Conservation (phyloP, 2,329 filamentous ascomycete species). For the Hortaea sp. region DNA sequence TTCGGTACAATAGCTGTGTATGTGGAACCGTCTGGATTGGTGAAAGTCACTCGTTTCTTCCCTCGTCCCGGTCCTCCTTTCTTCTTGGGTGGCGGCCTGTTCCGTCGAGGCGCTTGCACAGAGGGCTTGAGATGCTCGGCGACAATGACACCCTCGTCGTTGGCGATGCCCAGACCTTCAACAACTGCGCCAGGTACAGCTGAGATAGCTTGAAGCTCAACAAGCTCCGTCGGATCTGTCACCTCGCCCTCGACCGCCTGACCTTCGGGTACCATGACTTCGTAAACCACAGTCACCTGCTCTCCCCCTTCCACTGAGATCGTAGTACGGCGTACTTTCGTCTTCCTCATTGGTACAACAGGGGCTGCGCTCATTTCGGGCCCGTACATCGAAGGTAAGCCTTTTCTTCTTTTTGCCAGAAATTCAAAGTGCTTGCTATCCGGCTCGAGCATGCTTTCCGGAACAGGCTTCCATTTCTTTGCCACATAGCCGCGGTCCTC, state of each 20-base stretch:
- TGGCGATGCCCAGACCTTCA: slow-evolving; percentile 50
- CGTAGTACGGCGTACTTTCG: slow-evolving; percentile 61
- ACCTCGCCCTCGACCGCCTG: slow-evolving; percentile 76
- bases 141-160: slow-evolving; percentile 50
- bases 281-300: slow-evolving; percentile 61
- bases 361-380: slow-evolving; percentile 18
- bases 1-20: slow-evolving; percentile 30
- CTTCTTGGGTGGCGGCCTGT: slow-evolving; percentile 69
- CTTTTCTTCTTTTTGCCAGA: slow-evolving; percentile 51
- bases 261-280: slow-evolving; percentile 70
- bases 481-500: slow-evolving; percentile 42
- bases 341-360: slow-evolving; percentile 54
- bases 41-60: slow-evolving; percentile 61
- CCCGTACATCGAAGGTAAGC: slow-evolving; percentile 44
- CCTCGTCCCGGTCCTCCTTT: slow-evolving; percentile 68
- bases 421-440: slow-evolving; percentile 46
- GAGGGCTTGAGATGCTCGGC: slow-evolving; percentile 27
- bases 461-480: slow-evolving; percentile 49
- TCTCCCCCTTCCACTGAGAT: slow-evolving; percentile 54
- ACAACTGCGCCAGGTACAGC: slow-evolving; percentile 50
- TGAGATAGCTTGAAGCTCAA: slow-evolving; percentile 35
- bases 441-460: slow-evolving; percentile 46
- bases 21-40: slow-evolving; percentile 31
- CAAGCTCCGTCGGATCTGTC: slow-evolving; percentile 44
- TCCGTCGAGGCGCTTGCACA: slow-evolving; percentile 41